Base-by-base conservation (phyloP, 164 flowering plant species). In the Tinospora cordifolia region DNA sequence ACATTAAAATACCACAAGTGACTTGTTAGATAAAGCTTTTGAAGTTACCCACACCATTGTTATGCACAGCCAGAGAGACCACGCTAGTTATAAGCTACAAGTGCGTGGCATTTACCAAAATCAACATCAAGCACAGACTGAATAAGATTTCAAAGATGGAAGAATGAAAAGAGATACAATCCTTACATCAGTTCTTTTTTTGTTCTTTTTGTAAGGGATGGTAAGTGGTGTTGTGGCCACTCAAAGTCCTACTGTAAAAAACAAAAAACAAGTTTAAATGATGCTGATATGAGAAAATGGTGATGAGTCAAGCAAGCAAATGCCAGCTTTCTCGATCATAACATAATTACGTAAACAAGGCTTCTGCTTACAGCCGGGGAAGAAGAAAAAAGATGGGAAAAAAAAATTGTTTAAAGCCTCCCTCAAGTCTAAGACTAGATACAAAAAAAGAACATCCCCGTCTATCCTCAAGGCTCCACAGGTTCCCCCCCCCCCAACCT, bases 281-380 rank as follows among this genome's bases (percentile, higher is more conserved):
- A 51, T 15, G 39, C 49, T 66, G 38, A 21, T 22, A 51, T 51
- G 59, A 22, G 7, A 51, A 51, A 17, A 17, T n/a, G 1, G 17
- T 51, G 59, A 51, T 17, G 10, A 12, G 51, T 51, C 74, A 71
- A n/a, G n/a, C 69, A 58, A 76, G 74, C 74, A 72, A 70, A 74
- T 72, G 70, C 71, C 77, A 73, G 74, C 72, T 49, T 70, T 75
- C 83, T 77, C 78, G n/a, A n/a, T n/a, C n/a, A n/a, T n/a, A n/a
- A n/a, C n/a, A n/a, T n/a, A 76, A 71, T 80, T 74, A 78, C 39
- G 73, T 63, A 71, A 74, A 40, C 19, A 54, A 66, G 47, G 79
- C 78, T 78, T 76, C 75, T 79, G 71, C 74, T 78, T 79, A 72
- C 79, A 75, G 80, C 77, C 63, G 36, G 77, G 75, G 72, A 67